Evolutionary conservation across 23 red algal species (phyloP), one percentile per base, ranked within the genome.

Genomic region (Gracilaria domingensis): DNA sequence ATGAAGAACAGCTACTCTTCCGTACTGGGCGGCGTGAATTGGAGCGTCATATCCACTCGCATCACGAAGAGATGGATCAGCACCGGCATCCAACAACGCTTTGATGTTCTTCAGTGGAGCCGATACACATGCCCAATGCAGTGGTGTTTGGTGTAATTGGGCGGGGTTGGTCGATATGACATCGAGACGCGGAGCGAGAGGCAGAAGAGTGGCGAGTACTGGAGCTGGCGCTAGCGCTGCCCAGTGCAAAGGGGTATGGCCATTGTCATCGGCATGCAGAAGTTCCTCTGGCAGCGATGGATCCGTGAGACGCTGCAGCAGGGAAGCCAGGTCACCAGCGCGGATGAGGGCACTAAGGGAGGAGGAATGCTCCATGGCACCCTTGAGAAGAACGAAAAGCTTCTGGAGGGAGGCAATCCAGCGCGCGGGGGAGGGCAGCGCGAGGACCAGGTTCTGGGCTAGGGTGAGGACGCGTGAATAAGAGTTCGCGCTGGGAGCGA

Each of bases 1-100:
- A 77, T 88, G 83, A n/a, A 95, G 9, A 20, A 88, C 47, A 6
- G 71, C 75, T 44, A 95, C 72, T 29, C 86, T 67, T 45, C 93
- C 93, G 25, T 89, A 88, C 35, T 88, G 82, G 0, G 81, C 83
- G 23, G 84, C 93, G 37, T 95, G 93, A 25, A 79, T 82, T 66
- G 64, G 21, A 57, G 93, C 78, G 60, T 50, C 72, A 35, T 89
- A 95, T 51, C 93, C 93, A 26, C 51, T 86, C 18, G 33, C 84
- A 82, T 95, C 93, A 16, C 39, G 34, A 26, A 75, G 37, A 59
- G 56, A 37, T 21, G 59, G 75, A 30, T 80, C 60, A 21, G 93
- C 93, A 40, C 93, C 93, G 8, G 48, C 39, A 21, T 82, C 64
- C 12, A 95, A 51, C 29, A 95, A 61, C 29, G 77, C 69, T 25